Conservation (phyloP, 495 filamentous ascomycete genomes). For the Ascodesmis nigricans region DNA sequence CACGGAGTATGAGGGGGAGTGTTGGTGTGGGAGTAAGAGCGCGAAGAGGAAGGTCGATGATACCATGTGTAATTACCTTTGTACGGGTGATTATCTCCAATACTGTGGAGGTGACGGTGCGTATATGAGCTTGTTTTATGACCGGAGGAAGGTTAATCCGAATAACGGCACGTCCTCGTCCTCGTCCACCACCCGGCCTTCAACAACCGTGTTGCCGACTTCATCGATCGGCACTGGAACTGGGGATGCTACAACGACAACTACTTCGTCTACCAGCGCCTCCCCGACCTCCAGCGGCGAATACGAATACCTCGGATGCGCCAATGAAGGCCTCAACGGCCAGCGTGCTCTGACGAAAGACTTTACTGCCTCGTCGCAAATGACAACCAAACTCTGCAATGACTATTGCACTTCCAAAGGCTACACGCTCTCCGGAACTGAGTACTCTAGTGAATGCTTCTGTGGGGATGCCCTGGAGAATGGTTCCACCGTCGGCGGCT, state of each 20-base stretch:
- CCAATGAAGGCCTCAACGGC: constrained; percentile 30
- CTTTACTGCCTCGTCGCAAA: constrained; percentile 3
- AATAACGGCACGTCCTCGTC: constrained; percentile 4
- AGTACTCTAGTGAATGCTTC: constrained; percentile 52
- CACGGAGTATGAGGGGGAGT: constrained; percentile 23
- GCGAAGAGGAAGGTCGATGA: constrained; percentile 22
- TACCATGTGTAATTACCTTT: constrained; percentile 22
- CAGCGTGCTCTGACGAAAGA: constrained; percentile 30
- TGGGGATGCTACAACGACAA: background rate
- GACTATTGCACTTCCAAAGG: constrained; percentile 22
- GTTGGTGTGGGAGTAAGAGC: constrained; percentile 26
- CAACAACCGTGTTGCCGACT: background rate
- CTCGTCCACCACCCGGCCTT: constrained; percentile 1
- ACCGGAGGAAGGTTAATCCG: constrained; percentile 16
- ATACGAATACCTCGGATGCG: constrained; percentile 30
- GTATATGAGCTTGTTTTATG: constrained; percentile 26
- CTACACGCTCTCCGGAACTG: constrained; percentile 39
- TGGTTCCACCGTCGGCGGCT: constrained; percentile 13
- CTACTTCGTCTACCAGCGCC: background rate
- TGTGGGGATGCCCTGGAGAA: constrained; percentile 31
- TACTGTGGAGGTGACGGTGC: constrained; percentile 26
- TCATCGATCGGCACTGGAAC: no score
- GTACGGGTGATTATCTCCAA: constrained; percentile 22
- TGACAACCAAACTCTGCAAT: constrained; percentile 29
- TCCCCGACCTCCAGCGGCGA: background rate